Evolutionary conservation across 2,329 filamentous ascomycete genomes (phyloP).

Genomic region (Neofusicoccum laricinum): DNA sequence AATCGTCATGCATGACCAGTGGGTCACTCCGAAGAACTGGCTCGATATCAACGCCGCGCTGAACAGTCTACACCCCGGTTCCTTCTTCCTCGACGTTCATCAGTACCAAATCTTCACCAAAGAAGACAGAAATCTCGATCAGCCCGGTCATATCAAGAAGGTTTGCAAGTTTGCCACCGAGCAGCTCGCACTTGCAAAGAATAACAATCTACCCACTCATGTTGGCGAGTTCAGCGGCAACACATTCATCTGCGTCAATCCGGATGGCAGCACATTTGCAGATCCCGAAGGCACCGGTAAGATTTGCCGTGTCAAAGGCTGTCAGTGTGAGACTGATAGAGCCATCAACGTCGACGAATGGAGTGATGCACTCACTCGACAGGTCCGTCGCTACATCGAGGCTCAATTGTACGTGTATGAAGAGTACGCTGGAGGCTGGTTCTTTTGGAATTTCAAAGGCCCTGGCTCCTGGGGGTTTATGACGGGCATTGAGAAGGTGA

Average conservation of each 20-base stretch:
- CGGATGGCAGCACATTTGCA: constrained; percentile 37
- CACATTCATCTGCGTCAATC: constrained; percentile 44
- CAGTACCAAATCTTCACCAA: constrained; percentile 45
- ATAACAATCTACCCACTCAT: constrained; percentile 39
- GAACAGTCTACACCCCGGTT: constrained; percentile 54
- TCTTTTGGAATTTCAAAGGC: constrained; percentile 44
- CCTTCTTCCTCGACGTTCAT: constrained; percentile 61
- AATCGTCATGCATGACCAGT: constrained; percentile 50
- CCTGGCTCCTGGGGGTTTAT: constrained; percentile 43
- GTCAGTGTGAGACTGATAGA: constrained; percentile 38
- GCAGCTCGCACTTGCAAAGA: constrained; percentile 39
- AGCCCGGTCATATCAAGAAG: constrained; percentile 39
- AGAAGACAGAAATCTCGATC: constrained; percentile 35
- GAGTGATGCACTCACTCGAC: constrained; percentile 35
- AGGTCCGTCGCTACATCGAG: constrained; percentile 41
- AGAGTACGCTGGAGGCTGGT: constrained; percentile 38
- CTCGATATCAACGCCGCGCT: constrained; percentile 31
- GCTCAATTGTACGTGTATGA: constrained; percentile 46
- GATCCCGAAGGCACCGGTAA: constrained; percentile 20
- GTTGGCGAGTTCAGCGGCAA: constrained; percentile 46
- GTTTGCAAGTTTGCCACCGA: constrained; percentile 54
- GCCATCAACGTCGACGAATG: constrained; percentile 28
- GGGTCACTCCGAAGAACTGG: constrained; percentile 58
- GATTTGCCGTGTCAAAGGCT: constrained; percentile 33
- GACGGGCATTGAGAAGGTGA: constrained; percentile 37